phyloP scores from a whole-genome alignment of 345 rosid species.

The Euphorbia pulcherrima region DNA sequence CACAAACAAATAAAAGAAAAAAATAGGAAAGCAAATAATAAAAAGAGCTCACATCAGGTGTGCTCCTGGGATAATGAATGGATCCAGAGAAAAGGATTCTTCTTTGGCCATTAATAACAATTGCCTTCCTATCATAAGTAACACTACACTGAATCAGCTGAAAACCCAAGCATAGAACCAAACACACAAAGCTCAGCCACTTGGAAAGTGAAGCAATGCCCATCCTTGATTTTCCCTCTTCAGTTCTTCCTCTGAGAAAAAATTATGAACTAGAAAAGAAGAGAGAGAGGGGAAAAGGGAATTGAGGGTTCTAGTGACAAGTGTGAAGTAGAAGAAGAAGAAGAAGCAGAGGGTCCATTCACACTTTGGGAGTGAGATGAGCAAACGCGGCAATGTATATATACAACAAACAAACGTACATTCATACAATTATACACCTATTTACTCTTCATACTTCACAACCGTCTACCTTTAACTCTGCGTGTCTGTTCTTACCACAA shows the following conservation, averaged over 20 bases:
- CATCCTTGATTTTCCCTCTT: slow-evolving; percentile 38
- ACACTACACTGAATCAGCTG: slow-evolving; percentile 55
- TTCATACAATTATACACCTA: slow-evolving; percentile 4
- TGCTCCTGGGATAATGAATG: slow-evolving; percentile 90
- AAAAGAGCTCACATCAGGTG: slow-evolving; percentile 57
- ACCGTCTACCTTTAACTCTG: slow-evolving; percentile 41
- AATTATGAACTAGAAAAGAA: too few species aligned
- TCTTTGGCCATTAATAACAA: slow-evolving; percentile 78
- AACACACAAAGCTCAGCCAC: slow-evolving; percentile 37
- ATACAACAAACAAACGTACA: background rate
- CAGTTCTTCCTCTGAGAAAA: too few species aligned
- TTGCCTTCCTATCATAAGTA: slow-evolving; percentile 83
- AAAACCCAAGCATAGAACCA: slow-evolving; percentile 42
- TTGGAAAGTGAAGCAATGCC: slow-evolving; percentile 33
- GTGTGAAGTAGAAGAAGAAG: background rate
- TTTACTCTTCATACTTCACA: slow-evolving; percentile 28
- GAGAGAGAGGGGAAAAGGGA: background rate
- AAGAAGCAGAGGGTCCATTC: background rate
- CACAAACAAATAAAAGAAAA: background rate
- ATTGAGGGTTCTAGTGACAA: background rate
- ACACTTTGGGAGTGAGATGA: background rate
- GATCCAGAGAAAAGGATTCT: slow-evolving; percentile 91
- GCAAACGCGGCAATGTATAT: background rate
- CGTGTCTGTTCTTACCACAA: slow-evolving; percentile 22
- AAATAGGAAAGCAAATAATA: background rate